These are phyloP conservation scores for Waltergamsia citrina DNA, from an alignment of 2,329 filamentous ascomycete species.

Conservation along the genomic window DNA sequence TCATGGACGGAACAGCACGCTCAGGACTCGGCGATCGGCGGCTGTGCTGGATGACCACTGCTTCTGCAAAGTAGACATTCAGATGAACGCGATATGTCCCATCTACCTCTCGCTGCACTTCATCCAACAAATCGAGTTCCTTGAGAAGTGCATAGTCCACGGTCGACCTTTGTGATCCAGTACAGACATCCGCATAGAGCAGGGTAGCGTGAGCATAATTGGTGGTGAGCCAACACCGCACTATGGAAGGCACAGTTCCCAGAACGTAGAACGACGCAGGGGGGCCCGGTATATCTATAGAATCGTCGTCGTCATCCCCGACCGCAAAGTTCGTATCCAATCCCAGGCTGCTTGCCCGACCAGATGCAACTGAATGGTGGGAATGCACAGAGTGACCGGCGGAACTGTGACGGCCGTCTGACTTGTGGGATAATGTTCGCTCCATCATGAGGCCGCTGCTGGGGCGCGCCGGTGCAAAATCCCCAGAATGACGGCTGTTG, in stretches of 20 bases:
- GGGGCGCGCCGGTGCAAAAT: slow-evolving; percentile 69
- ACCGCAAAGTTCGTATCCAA: slow-evolving; percentile 62
- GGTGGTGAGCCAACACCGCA: slow-evolving; percentile 88
- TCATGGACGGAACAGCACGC: slow-evolving; percentile 62
- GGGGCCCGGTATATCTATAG: slow-evolving; percentile 62
- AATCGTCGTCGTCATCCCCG: slow-evolving; percentile 52
- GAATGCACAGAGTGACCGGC: slow-evolving; percentile 71
- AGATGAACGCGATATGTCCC: slow-evolving; percentile 63
- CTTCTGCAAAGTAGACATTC: slow-evolving; percentile 83
- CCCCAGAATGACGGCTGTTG: slow-evolving; percentile 70
- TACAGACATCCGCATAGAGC: slow-evolving; percentile 86
- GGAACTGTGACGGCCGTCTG: slow-evolving; percentile 89
- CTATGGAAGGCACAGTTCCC: slow-evolving; percentile 84
- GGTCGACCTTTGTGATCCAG: slow-evolving; percentile 81
- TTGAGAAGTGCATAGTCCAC: slow-evolving; percentile 67
- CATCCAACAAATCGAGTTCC: slow-evolving; percentile 60
- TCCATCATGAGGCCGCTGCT: slow-evolving; percentile 84
- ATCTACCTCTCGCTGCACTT: slow-evolving; percentile 56
- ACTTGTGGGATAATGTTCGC: slow-evolving; percentile 86
- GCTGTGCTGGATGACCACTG: slow-evolving; percentile 67
- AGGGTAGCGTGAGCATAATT: slow-evolving; percentile 85
- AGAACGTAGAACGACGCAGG: slow-evolving; percentile 79
- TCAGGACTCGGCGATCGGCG: slow-evolving; percentile 67
- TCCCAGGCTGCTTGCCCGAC: slow-evolving; percentile 80
- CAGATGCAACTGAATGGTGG: slow-evolving; percentile 62